A percentile compares a stretch with the other conserved stretches of the same genome.
Evolutionary conservation across 2,329 filamentous ascomycete genomes (phyloP).

Genomic region (Colletotrichum abscissum): DNA sequence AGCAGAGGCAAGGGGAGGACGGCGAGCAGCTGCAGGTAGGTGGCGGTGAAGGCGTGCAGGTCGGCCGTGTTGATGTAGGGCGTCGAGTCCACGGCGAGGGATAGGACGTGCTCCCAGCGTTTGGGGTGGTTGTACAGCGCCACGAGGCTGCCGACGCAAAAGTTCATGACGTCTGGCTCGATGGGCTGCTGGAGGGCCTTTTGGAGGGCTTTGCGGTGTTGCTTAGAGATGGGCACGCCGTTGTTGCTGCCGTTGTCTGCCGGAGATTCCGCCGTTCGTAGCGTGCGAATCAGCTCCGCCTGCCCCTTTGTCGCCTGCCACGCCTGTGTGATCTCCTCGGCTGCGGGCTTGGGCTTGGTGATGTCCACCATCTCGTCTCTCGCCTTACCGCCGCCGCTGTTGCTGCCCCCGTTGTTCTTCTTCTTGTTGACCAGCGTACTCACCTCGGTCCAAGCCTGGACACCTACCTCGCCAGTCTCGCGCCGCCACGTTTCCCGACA

Average conservation of each 20-base stretch:
- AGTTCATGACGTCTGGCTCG: constrained; percentile 19
- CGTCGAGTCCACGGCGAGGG: constrained; percentile 21
- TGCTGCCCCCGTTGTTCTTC: background rate
- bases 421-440: constrained; percentile 24
- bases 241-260: background rate
- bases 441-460: constrained; percentile 27
- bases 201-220: constrained; percentile 20
- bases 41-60: constrained; percentile 12
- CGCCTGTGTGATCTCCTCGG: constrained; percentile 7
- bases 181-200: constrained; percentile 24
- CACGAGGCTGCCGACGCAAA: constrained; percentile 25
- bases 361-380: constrained; percentile 21
- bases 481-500: constrained; percentile 9
- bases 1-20: constrained; percentile 8
- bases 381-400: background rate
- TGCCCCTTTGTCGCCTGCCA: constrained; percentile 12
- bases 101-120: constrained; percentile 24
- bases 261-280: constrained; percentile 1
- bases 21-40: constrained; percentile 32
- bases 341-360: background rate
- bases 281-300: constrained; percentile 18
- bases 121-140: background rate
- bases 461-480: constrained; percentile 19
- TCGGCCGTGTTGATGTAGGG: constrained; percentile 22
- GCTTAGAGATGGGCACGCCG: constrained; percentile 7